phyloP scores from a whole-genome alignment of 1,284 basidiomycete species.

The Ceratobasidium sp. region DNA sequence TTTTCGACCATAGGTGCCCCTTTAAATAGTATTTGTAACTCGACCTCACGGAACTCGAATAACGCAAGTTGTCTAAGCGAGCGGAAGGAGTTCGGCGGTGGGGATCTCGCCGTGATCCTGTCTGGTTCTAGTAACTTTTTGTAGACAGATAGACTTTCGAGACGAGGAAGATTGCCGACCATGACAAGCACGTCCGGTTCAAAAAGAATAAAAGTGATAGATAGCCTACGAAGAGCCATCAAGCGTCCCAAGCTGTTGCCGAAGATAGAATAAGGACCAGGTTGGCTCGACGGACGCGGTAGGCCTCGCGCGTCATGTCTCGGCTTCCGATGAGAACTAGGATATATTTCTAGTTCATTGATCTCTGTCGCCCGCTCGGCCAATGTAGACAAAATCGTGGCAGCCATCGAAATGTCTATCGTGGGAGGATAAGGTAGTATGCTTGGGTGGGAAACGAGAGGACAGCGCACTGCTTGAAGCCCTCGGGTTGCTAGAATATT shows the following conservation, averaged over 20 bases:
- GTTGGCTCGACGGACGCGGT: neutral
- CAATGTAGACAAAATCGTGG: neutral
- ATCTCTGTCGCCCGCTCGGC: neutral
- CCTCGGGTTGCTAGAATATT: neutral
- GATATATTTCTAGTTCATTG: too few relatives aligned
- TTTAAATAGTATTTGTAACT: neutral
- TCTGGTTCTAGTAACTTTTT: too few relatives aligned
- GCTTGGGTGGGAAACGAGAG: neutral
- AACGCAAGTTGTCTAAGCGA: neutral
- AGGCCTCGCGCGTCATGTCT: too few relatives aligned
- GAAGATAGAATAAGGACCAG: neutral
- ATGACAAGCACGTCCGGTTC: neutral
- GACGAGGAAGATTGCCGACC: neutral
- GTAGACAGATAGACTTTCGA: neutral
- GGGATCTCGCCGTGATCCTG: neutral
- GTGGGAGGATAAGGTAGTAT: neutral
- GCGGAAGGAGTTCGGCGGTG: neutral
- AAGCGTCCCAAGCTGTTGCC: neutral
- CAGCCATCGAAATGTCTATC: neutral
- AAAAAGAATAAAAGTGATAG: neutral
- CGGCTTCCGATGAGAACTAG: too few relatives aligned
- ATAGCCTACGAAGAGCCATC: neutral
- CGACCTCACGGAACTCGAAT: neutral
- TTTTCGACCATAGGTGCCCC: neutral
- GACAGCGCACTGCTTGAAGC: neutral